Base-by-base conservation (phyloP, 345 rosid genomes). In the Eucalyptus viminalis region DNA sequence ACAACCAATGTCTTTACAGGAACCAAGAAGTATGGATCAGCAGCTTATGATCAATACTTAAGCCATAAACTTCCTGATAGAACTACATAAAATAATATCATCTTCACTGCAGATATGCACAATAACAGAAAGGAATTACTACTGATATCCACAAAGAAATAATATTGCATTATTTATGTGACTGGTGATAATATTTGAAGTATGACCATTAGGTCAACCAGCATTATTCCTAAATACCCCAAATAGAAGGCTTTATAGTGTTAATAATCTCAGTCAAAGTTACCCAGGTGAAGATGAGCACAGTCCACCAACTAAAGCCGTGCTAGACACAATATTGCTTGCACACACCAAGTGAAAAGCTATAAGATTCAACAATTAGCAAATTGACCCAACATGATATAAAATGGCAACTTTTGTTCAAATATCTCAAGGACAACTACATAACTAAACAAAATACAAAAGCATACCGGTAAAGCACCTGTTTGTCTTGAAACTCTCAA, bases 401-500 rank as follows among this genome's bases (percentile, higher is more conserved):
- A 76, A 17, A 37, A 76, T 76, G 47, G 83, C 83, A 76, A 37
- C 47, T 76, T 76, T 21, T 40, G 45, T 40, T 37, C 83, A 37
- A 76, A 76, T 44, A 76, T 89, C 92, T 91, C 88, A 90, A 80
- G 27, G 47, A 37, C 27, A 37, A 76, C 44, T 72, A 37, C 81
- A 76, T 49, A 89, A 91, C 89, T 92, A 89, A 94, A 89, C 95
- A 95, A 93, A 91, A 91, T 87, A 94, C 91, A 90, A 96, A 92
- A 93, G 98, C 98, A 88, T 97, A 97, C 99, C 99, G 87, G 96
- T 92, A 93, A 95, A 95, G 99, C 99, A 98, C 99, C 99, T 98
- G 99, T 98, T 98, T 95, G 99, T 98, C 98, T 98, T 96, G 96
- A 98, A 98, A 98, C 99, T 98, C 95, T 98, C 99, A 89, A 98